These are phyloP conservation scores for Ciborinia camelliae DNA, from an alignment of 2,329 filamentous ascomycete species.

Conservation along the genomic window DNA sequence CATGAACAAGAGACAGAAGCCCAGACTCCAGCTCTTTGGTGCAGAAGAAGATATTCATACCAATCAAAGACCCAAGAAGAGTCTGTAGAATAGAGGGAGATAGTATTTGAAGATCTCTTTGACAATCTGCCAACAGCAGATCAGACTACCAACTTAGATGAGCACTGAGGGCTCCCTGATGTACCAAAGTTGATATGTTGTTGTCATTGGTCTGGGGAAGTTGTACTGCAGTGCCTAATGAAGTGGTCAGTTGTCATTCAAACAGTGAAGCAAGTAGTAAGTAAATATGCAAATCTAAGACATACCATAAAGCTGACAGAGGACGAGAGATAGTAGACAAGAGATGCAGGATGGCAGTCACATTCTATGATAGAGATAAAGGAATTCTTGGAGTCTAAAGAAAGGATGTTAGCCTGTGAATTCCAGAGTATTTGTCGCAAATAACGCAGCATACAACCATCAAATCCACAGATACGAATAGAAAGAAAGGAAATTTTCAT, in stretches of 20 bases:
- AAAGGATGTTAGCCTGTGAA: background rate
- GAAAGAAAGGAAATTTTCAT: background rate
- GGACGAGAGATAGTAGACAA: too few species aligned
- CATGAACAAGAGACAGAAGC: background rate
- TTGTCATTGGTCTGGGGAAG: conserved; percentile 35
- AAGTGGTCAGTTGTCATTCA: background rate
- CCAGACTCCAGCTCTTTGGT: background rate
- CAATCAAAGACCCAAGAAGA: background rate
- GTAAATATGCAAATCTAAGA: background rate
- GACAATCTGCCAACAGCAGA: conserved; percentile 45
- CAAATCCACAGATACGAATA: background rate
- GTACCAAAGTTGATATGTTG: conserved; percentile 44
- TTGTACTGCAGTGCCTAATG: conserved; percentile 28
- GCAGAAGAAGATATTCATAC: background rate
- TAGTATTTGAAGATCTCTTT: conserved; percentile 26
- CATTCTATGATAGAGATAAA: background rate
- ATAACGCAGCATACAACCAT: background rate
- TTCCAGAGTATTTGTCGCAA: background rate
- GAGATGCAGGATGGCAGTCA: background rate
- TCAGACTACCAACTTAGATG: conserved; percentile 50
- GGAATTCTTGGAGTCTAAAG: background rate
- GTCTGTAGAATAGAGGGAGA: background rate
- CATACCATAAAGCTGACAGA: background rate
- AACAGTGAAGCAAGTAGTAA: background rate
- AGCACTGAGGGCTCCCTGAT: conserved; percentile 49